Evolutionary conservation across 1,139 yeast species (phyloP), one percentile per base, ranked within the genome.

Genomic region (Yamadazyma conglobata): DNA sequence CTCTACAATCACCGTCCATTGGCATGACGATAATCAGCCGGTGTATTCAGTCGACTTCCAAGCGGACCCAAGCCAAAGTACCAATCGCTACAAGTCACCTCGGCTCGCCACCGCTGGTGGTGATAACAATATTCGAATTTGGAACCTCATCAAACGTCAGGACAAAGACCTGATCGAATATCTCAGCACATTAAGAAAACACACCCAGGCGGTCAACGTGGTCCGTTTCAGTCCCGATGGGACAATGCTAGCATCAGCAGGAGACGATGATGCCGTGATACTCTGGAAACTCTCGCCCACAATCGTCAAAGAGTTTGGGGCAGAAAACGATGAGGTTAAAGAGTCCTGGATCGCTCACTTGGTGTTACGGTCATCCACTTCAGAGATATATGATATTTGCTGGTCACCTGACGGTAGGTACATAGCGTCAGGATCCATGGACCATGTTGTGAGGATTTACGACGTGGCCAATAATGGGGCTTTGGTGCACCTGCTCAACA

Each of bases 101-200:
- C 67, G 91, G 25, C 60, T 91, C 23, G 91, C 80, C 4, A 91
- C 97, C 1, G 95, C 88, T 0, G 98, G 98, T 10, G 97, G 97
- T 23, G 98, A 91, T 53, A 86, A 85, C 50, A 85, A 85, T 47
- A 80, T 88, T 10, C 67, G 97, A 32, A 60, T 87, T 20, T 80
- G 94, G 79, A 53, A 42, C 33, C 38, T 52, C 22, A 10, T 18
- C 3, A 22, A 18, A 9, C 17, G 35, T 18, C 30, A 32, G 7
- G 35, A 35, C 13, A 25, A 33, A 4, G 30, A 30, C 14, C 38
- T 37, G 6, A 49, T 81, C 16, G 79, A 79, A 33, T 85, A 77
- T 60, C 61, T 88, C 20, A 73, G 93, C 13, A 86, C 96, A 0
- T 65, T 93, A 29, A 58, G 79, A 4, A 88, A 88, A 46, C 98